These are phyloP conservation scores for Aspergillus egyptiacus DNA, from an alignment of 495 filamentous ascomycete genomes.

Conservation along the genomic window DNA sequence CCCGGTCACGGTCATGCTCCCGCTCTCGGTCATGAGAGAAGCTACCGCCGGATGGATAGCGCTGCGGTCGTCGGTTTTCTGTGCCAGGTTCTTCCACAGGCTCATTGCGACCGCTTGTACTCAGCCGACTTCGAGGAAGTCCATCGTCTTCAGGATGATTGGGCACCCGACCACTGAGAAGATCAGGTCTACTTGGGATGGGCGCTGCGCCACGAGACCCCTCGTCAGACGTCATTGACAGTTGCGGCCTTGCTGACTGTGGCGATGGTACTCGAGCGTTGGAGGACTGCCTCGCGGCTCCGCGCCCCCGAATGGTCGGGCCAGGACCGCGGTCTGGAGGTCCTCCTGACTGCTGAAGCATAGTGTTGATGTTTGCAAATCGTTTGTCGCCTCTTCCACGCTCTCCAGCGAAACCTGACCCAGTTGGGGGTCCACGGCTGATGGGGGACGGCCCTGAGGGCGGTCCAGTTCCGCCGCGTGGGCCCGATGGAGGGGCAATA, in stretches of 20 bases:
- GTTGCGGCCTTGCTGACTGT: slow-evolving; percentile 26
- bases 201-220: slow-evolving; percentile 14
- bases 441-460: slow-evolving; percentile 21
- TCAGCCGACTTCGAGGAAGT: slow-evolving; percentile 14
- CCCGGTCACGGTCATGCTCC: slow-evolving; percentile 26
- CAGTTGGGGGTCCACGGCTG: slow-evolving; percentile 24
- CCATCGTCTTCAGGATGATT: slow-evolving; percentile 18
- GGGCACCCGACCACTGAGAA: slow-evolving; percentile 15
- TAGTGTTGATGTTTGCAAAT: slow-evolving; percentile 38
- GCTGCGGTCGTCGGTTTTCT: slow-evolving; percentile 24
- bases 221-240: slow-evolving; percentile 24
- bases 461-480: slow-evolving; percentile 26
- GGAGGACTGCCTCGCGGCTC: slow-evolving; percentile 30
- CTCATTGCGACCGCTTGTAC: slow-evolving; percentile 26
- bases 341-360: slow-evolving; percentile 40
- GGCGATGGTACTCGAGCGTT: slow-evolving; percentile 25
- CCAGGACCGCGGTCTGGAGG: slow-evolving; percentile 30
- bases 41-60: slow-evolving; percentile 17
- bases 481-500: slow-evolving; percentile 34
- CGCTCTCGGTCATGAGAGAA: slow-evolving; percentile 23
- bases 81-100: slow-evolving; percentile 28
- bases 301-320: slow-evolving; percentile 36
- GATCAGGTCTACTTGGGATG: slow-evolving; percentile 21
- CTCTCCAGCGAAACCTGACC: slow-evolving; percentile 30
- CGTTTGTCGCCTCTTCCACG: slow-evolving; percentile 40